Base-by-base conservation (phyloP, 192 early-diverging fungal genomes). In the Chytriomyces confervae region DNA sequence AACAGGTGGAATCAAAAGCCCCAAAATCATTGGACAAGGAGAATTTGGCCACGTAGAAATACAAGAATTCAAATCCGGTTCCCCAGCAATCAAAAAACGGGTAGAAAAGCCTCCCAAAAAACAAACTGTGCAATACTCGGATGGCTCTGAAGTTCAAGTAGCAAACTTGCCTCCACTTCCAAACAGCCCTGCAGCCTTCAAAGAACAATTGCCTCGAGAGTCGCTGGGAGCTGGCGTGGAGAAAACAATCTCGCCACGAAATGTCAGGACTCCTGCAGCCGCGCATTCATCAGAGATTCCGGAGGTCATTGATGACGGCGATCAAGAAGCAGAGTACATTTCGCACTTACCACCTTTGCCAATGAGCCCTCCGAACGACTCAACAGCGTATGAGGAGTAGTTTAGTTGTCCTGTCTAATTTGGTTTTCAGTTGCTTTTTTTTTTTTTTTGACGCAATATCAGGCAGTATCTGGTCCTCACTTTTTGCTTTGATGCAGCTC, bases 121-220 rank as follows among this genome's bases (percentile, higher is more conserved):
- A 74, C 72, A 74, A 27, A 74, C 57, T 8, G 48, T 76, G 6
- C 24, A 66, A 48, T 76, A 66, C 74, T 47, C n/a, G 6, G 74
- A 76, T 66, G 74, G 74, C 20, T 11, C 57, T 7, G 50, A 27
- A 53, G 27, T 76, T 4, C 24, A 76, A 20, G 27, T 49, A 18
- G 74, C 64, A 6, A 49, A 76, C 50, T 53, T 76, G 48, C 74
- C 74, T 43, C 47, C 62, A 13, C 74, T 76, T 10, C 74, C 74
- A 10, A 51, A 44, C 18, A 66, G 62, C 24, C 74, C 74, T 23
- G 61, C 72, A 61, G n/a, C 62, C 27, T 16, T n/a, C 13, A 50
- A 76, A 49, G 46, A 50, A 24, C n/a, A 62, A 20, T 7, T 9
- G 16, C 1, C 1, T 18, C 57, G 23, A 18, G 16, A 18, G 18